Conservation (phyloP, 2,329 filamentous ascomycete genomes). For the Arachnomyces sp. region DNA sequence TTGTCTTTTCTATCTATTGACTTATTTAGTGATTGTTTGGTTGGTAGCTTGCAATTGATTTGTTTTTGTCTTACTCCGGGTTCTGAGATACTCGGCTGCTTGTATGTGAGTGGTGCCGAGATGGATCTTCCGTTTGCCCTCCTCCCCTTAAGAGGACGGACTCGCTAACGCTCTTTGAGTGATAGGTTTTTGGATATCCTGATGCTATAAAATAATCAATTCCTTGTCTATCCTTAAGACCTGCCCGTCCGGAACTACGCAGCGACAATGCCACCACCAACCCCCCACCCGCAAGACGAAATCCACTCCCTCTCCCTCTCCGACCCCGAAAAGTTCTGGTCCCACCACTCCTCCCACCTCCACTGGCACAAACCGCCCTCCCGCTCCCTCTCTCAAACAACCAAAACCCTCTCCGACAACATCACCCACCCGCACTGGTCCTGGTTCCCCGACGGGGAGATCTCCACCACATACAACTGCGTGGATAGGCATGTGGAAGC, state of each 20-base stretch:
- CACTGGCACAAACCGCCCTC: slow-evolving; percentile 74
- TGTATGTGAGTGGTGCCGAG: too few species aligned
- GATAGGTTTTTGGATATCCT: too few species aligned
- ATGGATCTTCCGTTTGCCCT: too few species aligned
- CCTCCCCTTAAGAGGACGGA: too few species aligned
- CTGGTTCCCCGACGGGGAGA: slow-evolving; percentile 84
- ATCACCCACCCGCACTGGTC: slow-evolving; percentile 68
- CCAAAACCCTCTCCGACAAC: slow-evolving; percentile 57
- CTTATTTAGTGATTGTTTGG: too few species aligned
- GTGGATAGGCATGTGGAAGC: slow-evolving; percentile 78
- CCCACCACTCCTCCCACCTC: slow-evolving; percentile 63
- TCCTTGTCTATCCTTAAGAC: neutral
- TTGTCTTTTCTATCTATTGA: too few species aligned
- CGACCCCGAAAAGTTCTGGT: slow-evolving; percentile 70
- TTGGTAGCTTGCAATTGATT: too few species aligned
- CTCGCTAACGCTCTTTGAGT: too few species aligned
- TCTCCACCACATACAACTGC: slow-evolving; percentile 89
- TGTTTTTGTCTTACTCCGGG: too few species aligned
- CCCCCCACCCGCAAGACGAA: slow-evolving; percentile 39
- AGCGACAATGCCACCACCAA: slow-evolving; percentile 8
- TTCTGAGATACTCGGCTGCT: too few species aligned
- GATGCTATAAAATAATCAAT: neutral
- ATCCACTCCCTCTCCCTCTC: slow-evolving; percentile 52
- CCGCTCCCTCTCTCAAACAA: slow-evolving; percentile 51
- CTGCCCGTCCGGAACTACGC: too few species aligned